Conservation (phyloP, 2,329 filamentous ascomycete genomes). For the Waltergamsia citrina region DNA sequence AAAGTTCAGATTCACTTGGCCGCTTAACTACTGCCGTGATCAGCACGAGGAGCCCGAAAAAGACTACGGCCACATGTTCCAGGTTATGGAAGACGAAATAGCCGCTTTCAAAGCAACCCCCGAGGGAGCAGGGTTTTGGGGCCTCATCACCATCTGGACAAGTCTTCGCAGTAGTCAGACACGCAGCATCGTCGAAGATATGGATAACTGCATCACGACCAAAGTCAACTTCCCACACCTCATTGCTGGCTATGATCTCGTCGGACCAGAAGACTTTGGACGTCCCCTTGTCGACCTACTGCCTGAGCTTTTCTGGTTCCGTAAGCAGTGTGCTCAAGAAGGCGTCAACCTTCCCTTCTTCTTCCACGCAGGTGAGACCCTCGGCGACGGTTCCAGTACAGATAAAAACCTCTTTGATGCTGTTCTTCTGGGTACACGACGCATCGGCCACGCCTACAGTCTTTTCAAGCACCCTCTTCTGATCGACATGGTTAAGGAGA, state of each 20-base stretch:
- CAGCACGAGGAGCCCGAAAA: slow-evolving; percentile 56
- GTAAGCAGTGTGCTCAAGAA: slow-evolving; percentile 70
- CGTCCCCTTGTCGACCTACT: slow-evolving; percentile 67
- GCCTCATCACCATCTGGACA: slow-evolving; percentile 78
- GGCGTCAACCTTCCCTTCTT: slow-evolving; percentile 84
- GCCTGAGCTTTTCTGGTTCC: slow-evolving; percentile 89
- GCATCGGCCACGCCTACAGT: slow-evolving; percentile 84
- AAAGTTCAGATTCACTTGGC: slow-evolving; percentile 68
- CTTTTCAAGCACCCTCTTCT: slow-evolving; percentile 88
- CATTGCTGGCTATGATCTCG: slow-evolving; percentile 80
- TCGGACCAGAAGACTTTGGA: slow-evolving; percentile 78
- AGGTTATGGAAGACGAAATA: slow-evolving; percentile 69
- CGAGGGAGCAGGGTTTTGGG: slow-evolving; percentile 73
- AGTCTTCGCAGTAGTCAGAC: slow-evolving; percentile 55
- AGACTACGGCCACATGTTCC: slow-evolving; percentile 61
- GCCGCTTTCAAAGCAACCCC: slow-evolving; percentile 62
- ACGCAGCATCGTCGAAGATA: slow-evolving; percentile 62
- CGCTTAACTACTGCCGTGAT: slow-evolving; percentile 57
- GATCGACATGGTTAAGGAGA: slow-evolving; percentile 80
- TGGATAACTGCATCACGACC: slow-evolving; percentile 79
- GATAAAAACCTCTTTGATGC: slow-evolving; percentile 85
- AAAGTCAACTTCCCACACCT: slow-evolving; percentile 73
- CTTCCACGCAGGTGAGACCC: slow-evolving; percentile 86
- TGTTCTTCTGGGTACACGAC: slow-evolving; percentile 72
- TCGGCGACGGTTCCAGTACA: slow-evolving; percentile 63